Evolutionary conservation across 192 early-diverging fungal genomes (phyloP).

Genomic region (Podila clonocystis): DNA sequence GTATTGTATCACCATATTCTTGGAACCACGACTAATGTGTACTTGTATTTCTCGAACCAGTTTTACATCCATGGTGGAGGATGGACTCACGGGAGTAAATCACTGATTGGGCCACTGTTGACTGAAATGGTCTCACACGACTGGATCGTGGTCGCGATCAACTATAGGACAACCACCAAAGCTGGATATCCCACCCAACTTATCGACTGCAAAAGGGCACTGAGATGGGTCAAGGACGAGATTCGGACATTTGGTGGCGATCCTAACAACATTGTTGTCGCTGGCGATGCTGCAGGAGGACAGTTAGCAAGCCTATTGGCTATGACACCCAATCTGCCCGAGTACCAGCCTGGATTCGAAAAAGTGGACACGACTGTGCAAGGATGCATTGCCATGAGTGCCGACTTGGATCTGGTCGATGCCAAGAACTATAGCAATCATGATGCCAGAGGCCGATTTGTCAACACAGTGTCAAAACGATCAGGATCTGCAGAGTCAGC

Average conservation of each 20-base stretch:
- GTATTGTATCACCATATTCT: not conserved
- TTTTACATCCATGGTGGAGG: conserved; percentile 74
- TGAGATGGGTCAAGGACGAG: conserved; percentile 73
- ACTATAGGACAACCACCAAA: conserved; percentile 61
- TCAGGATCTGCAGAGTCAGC: conserved; percentile 38
- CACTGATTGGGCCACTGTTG: conserved; percentile 52
- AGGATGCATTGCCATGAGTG: conserved; percentile 60
- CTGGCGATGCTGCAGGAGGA: conserved; percentile 61
- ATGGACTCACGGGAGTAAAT: conserved; percentile 70
- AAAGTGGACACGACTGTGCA: conserved; percentile 67
- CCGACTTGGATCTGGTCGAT: conserved; percentile 59
- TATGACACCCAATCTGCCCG: conserved; percentile 56
- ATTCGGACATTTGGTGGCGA: conserved; percentile 72
- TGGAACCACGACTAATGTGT: not conserved
- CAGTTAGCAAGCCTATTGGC: conserved; percentile 67
- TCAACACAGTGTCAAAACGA: conserved; percentile 46
- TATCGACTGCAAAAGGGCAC: conserved; percentile 72
- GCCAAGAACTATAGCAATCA: conserved; percentile 52
- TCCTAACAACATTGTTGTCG: conserved; percentile 67
- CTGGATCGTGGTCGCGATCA: conserved; percentile 71
- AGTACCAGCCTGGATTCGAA: conserved; percentile 67
- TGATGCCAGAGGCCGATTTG: conserved; percentile 54
- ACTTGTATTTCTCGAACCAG: conserved; percentile 22
- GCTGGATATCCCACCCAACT: conserved; percentile 65
- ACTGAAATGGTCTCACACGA: conserved; percentile 43